These are phyloP conservation scores for Podila minutissima DNA, from an alignment of 192 early-diverging fungal species.

Conservation along the genomic window DNA sequence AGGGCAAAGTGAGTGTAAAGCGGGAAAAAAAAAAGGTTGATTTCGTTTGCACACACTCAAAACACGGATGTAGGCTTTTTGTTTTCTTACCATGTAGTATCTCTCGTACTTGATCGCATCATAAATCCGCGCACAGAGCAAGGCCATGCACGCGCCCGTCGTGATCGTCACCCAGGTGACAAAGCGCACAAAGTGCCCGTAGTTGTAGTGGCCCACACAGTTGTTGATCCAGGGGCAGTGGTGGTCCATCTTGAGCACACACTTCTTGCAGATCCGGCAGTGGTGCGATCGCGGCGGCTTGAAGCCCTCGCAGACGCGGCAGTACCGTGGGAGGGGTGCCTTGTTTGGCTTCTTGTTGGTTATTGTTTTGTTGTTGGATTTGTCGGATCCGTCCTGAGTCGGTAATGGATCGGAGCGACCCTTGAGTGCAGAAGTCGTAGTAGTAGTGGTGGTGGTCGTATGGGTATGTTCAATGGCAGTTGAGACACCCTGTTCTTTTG, in stretches of 20 bases:
- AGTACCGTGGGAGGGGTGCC: constrained; percentile 75
- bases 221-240: constrained; percentile 94
- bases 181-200: constrained; percentile 84
- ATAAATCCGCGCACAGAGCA: constrained; percentile 65
- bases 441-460: too few relatives aligned
- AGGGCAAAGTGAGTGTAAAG: too few relatives aligned
- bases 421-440: not conserved
- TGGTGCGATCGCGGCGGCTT: constrained; percentile 88
- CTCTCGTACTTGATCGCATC: constrained; percentile 49
- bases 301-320: constrained; percentile 64
- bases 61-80: not conserved
- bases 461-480: too few relatives aligned
- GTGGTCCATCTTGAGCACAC: constrained; percentile 89
- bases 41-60: too few relatives aligned
- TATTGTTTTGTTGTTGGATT: not conserved
- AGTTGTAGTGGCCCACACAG: constrained; percentile 83
- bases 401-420: not conserved
- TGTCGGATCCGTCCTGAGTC: not conserved
- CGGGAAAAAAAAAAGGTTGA: too few relatives aligned
- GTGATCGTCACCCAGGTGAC: constrained; percentile 71
- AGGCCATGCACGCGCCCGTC: constrained; percentile 61
- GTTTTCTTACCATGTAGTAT: constrained; percentile 17
- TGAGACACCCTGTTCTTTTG: too few relatives aligned
- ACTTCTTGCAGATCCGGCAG: constrained; percentile 76
- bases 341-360: constrained; percentile 70